phyloP scores from a whole-genome alignment of 2,329 filamentous ascomycete species.

The Ceratocystis lukuohia region DNA sequence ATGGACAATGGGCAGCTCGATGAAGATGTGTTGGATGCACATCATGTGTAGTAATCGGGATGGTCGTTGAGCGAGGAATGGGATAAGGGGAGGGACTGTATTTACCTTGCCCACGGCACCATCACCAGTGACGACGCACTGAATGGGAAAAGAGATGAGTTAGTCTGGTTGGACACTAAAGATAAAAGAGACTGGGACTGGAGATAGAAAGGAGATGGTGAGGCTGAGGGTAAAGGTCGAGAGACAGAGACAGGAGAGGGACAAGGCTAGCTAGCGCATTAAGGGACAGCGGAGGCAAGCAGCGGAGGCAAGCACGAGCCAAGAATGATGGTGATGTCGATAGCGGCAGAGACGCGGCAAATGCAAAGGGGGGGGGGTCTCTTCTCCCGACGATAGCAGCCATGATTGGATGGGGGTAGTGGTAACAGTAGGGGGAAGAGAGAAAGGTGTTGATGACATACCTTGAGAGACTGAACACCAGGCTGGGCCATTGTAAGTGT shows the following conservation, averaged over 20 bases:
- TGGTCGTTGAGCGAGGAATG: background rate
- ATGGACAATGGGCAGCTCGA: background rate
- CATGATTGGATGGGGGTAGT: background rate
- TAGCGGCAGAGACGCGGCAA: no score
- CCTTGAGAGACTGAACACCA: slow-evolving; percentile 85
- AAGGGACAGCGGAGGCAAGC: no score
- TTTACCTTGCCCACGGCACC: slow-evolving; percentile 96
- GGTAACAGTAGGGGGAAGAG: slow-evolving; percentile 8
- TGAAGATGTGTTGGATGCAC: no score
- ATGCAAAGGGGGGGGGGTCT: no score
- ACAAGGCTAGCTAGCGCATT: no score
- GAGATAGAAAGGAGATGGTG: background rate
- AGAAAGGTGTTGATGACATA: slow-evolving; percentile 30
- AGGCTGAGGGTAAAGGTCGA: background rate
- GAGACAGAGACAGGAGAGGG: background rate
- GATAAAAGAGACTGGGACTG: slow-evolving; percentile 13
- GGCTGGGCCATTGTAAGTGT: slow-evolving; percentile 59
- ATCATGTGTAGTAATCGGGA: no score
- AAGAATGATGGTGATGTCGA: no score
- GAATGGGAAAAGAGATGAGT: slow-evolving; percentile 25
- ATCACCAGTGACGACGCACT: slow-evolving; percentile 98
- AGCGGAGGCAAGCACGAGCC: no score
- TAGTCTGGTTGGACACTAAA: slow-evolving; percentile 23
- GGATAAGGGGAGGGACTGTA: slow-evolving; percentile 20
- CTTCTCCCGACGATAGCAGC: no score